Evolutionary conservation across 2,329 filamentous ascomycete species (phyloP).

Genomic region (Cladosporium phlei): DNA sequence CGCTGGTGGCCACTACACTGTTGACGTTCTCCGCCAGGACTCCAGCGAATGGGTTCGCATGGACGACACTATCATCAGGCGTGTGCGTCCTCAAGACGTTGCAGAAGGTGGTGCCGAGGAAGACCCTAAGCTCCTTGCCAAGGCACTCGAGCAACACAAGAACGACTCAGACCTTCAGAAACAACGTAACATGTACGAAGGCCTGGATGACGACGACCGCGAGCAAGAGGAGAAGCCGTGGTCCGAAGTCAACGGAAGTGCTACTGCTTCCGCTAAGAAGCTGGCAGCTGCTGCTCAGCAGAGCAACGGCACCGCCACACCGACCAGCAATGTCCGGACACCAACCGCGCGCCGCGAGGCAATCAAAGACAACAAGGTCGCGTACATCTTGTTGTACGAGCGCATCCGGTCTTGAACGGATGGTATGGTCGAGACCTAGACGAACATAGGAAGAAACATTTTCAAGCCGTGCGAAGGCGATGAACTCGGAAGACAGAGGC

Average conservation of each 20-base stretch:
- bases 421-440: neutral
- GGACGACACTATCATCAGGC: slow-evolving; percentile 85
- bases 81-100: slow-evolving; percentile 81
- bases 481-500: too few relatives aligned
- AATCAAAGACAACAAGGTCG: slow-evolving; percentile 89
- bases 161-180: slow-evolving; percentile 42
- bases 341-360: slow-evolving; percentile 47
- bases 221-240: slow-evolving; percentile 62
- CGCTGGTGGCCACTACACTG: slow-evolving; percentile 93
- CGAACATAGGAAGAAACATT: neutral
- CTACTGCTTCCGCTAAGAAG: slow-evolving; percentile 42
- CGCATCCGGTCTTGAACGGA: slow-evolving; percentile 45
- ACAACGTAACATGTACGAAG: slow-evolving; percentile 68
- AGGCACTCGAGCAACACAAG: slow-evolving; percentile 63
- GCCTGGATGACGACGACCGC: slow-evolving; percentile 59
- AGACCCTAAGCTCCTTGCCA: slow-evolving; percentile 63
- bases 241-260: slow-evolving; percentile 73
- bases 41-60: slow-evolving; percentile 93
- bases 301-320: slow-evolving; percentile 56
- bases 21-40: slow-evolving; percentile 92
- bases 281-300: slow-evolving; percentile 51
- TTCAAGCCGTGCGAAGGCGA: too few relatives aligned
- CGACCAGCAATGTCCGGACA: slow-evolving; percentile 45
- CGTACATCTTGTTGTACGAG: slow-evolving; percentile 95
- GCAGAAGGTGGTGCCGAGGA: slow-evolving; percentile 81